Evolutionary conservation across 2,329 filamentous ascomycete species (phyloP).

Genomic region (Purpureocillium takamizusanense): DNA sequence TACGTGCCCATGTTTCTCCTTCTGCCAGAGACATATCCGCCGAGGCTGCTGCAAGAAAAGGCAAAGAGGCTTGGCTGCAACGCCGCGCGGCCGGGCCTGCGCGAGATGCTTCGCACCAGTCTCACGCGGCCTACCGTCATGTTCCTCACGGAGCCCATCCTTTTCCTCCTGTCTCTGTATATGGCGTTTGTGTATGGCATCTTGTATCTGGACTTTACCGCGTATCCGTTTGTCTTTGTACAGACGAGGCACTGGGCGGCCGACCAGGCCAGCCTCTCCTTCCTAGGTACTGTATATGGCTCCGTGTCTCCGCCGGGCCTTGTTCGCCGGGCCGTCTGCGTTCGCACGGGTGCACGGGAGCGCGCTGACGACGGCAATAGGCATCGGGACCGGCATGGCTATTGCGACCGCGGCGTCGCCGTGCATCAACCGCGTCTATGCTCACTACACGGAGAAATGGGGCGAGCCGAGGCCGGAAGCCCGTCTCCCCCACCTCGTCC

Average conservation of each 20-base stretch:
- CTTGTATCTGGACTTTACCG: slow-evolving; percentile 40
- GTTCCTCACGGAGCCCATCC: slow-evolving; percentile 35
- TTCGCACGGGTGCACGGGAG: too few species aligned
- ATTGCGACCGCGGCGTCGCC: too few species aligned
- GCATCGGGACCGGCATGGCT: too few species aligned
- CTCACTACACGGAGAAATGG: too few species aligned
- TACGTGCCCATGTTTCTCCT: neutral
- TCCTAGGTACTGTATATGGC: too few species aligned
- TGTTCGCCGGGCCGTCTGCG: too few species aligned
- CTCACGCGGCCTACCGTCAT: slow-evolving; percentile 27
- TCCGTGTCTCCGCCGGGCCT: too few species aligned
- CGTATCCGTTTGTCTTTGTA: slow-evolving; percentile 36
- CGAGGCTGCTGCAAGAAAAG: too few species aligned
- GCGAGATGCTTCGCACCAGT: slow-evolving; percentile 19
- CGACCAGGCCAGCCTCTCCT: slow-evolving; percentile 15
- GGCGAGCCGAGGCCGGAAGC: slow-evolving; percentile 16
- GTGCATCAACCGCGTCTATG: too few species aligned
- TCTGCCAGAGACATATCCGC: neutral
- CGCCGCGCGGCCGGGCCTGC: slow-evolving; percentile 4
- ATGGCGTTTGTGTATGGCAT: slow-evolving; percentile 40
- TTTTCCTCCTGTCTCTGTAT: slow-evolving; percentile 36
- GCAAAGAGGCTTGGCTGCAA: too few species aligned
- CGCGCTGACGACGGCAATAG: too few species aligned
- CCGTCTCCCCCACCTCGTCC: slow-evolving; percentile 11
- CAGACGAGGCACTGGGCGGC: slow-evolving; percentile 32